These are phyloP conservation scores for Phaffomyces antillensis DNA, from an alignment of 805 yeast species.

Conservation along the genomic window DNA sequence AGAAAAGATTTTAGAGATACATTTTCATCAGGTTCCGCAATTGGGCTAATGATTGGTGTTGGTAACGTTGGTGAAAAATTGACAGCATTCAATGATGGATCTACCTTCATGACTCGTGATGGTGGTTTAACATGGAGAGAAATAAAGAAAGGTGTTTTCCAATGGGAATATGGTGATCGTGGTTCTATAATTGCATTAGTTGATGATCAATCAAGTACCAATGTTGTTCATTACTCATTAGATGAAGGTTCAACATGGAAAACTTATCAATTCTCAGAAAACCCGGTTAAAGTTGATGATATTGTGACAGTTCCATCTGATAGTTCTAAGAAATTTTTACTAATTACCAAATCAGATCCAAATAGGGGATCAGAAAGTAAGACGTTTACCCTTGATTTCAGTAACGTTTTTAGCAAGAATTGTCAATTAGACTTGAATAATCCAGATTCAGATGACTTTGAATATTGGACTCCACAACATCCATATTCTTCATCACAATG, in stretches of 20 bases:
- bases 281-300: slow-evolving; percentile 53
- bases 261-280: slow-evolving; percentile 53
- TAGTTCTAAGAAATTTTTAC: slow-evolving; percentile 66
- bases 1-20: slow-evolving; percentile 79
- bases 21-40: slow-evolving; percentile 80
- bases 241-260: slow-evolving; percentile 80
- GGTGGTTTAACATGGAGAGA: slow-evolving; percentile 90
- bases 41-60: slow-evolving; percentile 77
- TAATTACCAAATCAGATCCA: slow-evolving; percentile 45
- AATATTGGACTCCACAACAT: slow-evolving; percentile 54
- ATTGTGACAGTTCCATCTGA: slow-evolving; percentile 88
- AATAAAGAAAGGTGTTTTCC: slow-evolving; percentile 59
- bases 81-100: slow-evolving; percentile 40
- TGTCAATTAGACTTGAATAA: slow-evolving; percentile 44
- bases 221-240: slow-evolving; percentile 54
- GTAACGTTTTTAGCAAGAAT: slow-evolving; percentile 40
- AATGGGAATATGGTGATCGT: slow-evolving; percentile 97
- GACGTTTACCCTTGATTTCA: slow-evolving; percentile 51
- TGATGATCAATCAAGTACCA: slow-evolving; percentile 47
- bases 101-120: slow-evolving; percentile 74
- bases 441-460: slow-evolving; percentile 49
- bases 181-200: slow-evolving; percentile 81
- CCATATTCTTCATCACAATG: slow-evolving; percentile 45
- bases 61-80: slow-evolving; percentile 81
- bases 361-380: slow-evolving; percentile 38